Conservation (phyloP, 2,329 filamentous ascomycete species). For the Diplodia seriata region DNA sequence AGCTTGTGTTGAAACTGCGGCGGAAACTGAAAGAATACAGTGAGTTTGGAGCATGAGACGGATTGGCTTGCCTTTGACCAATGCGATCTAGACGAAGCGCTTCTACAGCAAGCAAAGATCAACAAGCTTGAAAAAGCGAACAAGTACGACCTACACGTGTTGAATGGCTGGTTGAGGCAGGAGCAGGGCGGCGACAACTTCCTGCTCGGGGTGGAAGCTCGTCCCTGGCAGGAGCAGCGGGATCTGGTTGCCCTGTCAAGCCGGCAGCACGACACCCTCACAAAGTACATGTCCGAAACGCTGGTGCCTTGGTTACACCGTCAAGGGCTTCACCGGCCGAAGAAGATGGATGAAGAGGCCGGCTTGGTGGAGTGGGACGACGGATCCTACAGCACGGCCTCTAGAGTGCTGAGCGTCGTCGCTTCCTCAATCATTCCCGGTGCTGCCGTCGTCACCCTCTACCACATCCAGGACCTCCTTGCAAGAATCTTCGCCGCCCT, state of each 20-base stretch:
- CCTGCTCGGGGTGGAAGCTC: not conserved
- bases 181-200: not conserved
- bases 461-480: not conserved
- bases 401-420: not conserved
- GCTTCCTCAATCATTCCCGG: not conserved
- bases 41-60: too few relatives aligned
- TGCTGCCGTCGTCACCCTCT: not conserved
- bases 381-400: not conserved
- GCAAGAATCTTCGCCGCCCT: not conserved
- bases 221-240: not conserved
- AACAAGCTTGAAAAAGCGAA: not conserved
- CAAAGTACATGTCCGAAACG: not conserved
- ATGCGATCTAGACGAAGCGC: too few relatives aligned
- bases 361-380: slow-evolving; percentile 8
- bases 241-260: not conserved
- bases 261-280: not conserved
- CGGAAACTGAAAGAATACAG: too few relatives aligned
- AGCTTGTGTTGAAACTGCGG: too few relatives aligned
- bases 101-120: too few relatives aligned
- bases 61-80: too few relatives aligned
- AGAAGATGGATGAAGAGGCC: not conserved
- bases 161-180: not conserved
- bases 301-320: not conserved
- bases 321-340: too few relatives aligned
- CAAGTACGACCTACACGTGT: not conserved